Conservation (phyloP, 2,329 filamentous ascomycete genomes). For the Penicillium digitatum region DNA sequence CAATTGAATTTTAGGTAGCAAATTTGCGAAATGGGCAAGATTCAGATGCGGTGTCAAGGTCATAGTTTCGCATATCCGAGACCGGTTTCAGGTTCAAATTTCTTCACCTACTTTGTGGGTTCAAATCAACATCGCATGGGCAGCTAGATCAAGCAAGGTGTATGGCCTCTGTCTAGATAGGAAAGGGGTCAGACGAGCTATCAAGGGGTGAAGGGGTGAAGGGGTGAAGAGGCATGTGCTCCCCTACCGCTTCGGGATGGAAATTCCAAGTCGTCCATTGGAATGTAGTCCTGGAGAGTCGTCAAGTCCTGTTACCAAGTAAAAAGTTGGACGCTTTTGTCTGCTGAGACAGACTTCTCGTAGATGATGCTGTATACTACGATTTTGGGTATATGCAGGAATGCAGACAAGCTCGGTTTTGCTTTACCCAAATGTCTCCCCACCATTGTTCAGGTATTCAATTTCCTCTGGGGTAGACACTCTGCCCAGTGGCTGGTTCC, state of each 20-base stretch:
- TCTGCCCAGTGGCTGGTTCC: constrained; percentile 23
- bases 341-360: background rate
- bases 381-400: background rate
- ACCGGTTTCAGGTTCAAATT: background rate
- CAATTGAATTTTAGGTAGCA: background rate
- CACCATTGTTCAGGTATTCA: constrained; percentile 23
- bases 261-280: background rate
- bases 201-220: background rate
- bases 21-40: no score
- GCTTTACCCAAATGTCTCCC: constrained; percentile 18
- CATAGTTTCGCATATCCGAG: background rate
- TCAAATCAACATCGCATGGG: background rate
- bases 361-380: background rate
- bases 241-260: background rate
- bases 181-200: background rate
- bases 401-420: background rate
- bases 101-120: background rate
- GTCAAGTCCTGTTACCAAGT: background rate
- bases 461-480: constrained; percentile 19
- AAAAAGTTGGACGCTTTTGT: background rate
- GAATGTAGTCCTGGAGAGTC: background rate
- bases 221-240: background rate
- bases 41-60: background rate
- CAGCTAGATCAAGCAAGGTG: background rate
- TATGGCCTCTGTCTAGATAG: background rate